Evolutionary conservation across 1,284 basidiomycete genomes (phyloP), one percentile per base, ranked within the genome.

Genomic region (Tremellales sp.): DNA sequence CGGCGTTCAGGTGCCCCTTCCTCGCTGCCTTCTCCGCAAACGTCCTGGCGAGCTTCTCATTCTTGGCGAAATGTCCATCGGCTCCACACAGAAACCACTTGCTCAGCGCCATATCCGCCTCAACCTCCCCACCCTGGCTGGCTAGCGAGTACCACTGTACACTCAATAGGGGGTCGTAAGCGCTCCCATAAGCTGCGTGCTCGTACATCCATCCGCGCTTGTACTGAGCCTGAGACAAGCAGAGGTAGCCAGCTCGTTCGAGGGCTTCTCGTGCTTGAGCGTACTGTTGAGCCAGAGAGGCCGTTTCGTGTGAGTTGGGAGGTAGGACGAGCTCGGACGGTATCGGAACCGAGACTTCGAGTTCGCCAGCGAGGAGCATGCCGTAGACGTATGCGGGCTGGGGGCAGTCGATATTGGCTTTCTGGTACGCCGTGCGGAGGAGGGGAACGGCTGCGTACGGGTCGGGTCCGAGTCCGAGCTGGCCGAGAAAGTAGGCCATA

Each of bases 11-110:
- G 26, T 94, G 75, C 0, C 84, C 84, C 57, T 85, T 86, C 47
- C 79, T 76, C 0, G 91, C 90, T 0, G 92, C 89, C 72, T 94
- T 94, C 58, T 91, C 86, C 0, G 92, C 92, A 76, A 96, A 97
- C 0, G 85, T 88, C 61, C 83, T 84, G 0, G 93, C 92, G 1
- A 97, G 78, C 0, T 72, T 75, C 69, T 97, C 92, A 72, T 96
- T 90, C 74, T 92, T 92, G 24, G 89, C 87, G 61, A 97, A 94
- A 45, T 74, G 77, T 21, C 82, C 82, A 31, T 88, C 84, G 0
- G 83, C 83, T 0, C 89, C 89, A 68, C 91, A 94, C 44, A 96
- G 74, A 78, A 94, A 96, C 92, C 91, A 96, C 73, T 93, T 96
- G 73, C 82, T 84, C 42, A 96, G 78, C 6, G 89, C 91, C 90